Evolutionary conservation across 768 basidiomycete genomes (phyloP), one percentile per base, ranked within the genome.

Genomic region (Leucocoprinus leucothites): DNA sequence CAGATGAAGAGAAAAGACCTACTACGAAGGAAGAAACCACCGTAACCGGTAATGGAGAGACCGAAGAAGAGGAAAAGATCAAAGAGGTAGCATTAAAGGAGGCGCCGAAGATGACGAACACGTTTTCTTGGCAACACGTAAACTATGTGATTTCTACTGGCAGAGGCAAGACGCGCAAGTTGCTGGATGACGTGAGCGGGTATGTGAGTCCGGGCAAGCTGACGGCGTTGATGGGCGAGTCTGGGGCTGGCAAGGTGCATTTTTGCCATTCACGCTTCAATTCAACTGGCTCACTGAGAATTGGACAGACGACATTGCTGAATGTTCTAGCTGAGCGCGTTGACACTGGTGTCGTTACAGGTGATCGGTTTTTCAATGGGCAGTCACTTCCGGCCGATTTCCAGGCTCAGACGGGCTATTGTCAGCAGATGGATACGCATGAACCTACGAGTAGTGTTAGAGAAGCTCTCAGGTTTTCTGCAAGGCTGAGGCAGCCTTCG

Each of bases 371-470:
- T 64, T 77, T 88, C 64, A 78, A 87, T 63, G 76, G 82, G 0
- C 79, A 76, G 48, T 53, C 68, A 0, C 70, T 80, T 21, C 84
- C 84, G 9, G 62, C 66, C 0, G 80, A 87, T 59, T 88, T 86
- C 61, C 77, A 80, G 60, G 73, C 86, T 56, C 85, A 87, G 72
- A 87, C 84, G 58, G 91, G 90, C 0, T 95, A 93, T 63, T 89
- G 87, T 56, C 91, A 95, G 63, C 94, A 96, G 64, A 82, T 82
- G 76, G 91, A 92, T 61, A 87, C 84, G 0, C 93, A 94, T 69
- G 76, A 87, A 18, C 79, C 83, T 22, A 82, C 85, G 7, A 70
- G 82, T 1, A 94, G 90, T 6, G 91, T 94, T 13, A 81, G 89
- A 24, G 90, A 94, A 63, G 90, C 91, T 0, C 72, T 94, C 8